A percentile compares a stretch with the other conserved stretches of the same genome.
Evolutionary conservation across 331 rosid species (phyloP).

Genomic region (Ulmus americana): DNA sequence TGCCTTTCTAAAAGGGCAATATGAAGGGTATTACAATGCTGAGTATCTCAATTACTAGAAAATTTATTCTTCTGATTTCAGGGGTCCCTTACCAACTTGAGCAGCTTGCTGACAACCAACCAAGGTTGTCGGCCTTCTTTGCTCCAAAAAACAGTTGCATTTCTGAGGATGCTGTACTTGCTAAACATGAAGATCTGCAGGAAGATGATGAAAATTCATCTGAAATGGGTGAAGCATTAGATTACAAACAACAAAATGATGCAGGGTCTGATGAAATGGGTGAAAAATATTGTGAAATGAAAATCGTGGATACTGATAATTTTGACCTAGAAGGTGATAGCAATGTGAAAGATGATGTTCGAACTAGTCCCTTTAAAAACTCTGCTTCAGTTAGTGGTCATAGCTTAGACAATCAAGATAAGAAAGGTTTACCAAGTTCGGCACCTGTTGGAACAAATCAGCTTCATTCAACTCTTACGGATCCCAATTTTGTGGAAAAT

Average conservation of each 20-base stretch:
- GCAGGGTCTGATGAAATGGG: slow-evolving; percentile 31
- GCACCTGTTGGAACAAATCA: slow-evolving; percentile 37
- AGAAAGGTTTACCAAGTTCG: slow-evolving; percentile 32
- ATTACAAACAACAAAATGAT: slow-evolving; percentile 20
- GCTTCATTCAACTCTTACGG: slow-evolving; percentile 60
- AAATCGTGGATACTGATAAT: slow-evolving; percentile 26
- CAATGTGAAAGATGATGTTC: slow-evolving; percentile 29
- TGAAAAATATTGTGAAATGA: slow-evolving; percentile 30
- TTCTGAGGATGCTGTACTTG: slow-evolving; percentile 30
- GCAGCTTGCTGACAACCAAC: slow-evolving; percentile 59
- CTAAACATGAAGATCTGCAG: slow-evolving; percentile 35
- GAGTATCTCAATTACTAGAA: neutral
- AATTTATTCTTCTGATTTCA: slow-evolving; percentile 22
- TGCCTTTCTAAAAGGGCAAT: neutral
- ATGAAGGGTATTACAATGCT: neutral
- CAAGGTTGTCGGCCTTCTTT: slow-evolving; percentile 63
- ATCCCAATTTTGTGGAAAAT: slow-evolving; percentile 82
- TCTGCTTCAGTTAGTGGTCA: slow-evolving; percentile 35
- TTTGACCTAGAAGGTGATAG: slow-evolving; percentile 27
- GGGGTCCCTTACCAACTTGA: slow-evolving; percentile 87
- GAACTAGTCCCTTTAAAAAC: slow-evolving; percentile 31
- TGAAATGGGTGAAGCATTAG: slow-evolving; percentile 29
- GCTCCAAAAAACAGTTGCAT: slow-evolving; percentile 36
- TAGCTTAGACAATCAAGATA: slow-evolving; percentile 27
- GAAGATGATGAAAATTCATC: slow-evolving; percentile 27